A percentile compares a stretch with the other conserved stretches of the same genome.
Conservation (phyloP, 495 filamentous ascomycete genomes). For the Friedmanniomyces simplex region DNA sequence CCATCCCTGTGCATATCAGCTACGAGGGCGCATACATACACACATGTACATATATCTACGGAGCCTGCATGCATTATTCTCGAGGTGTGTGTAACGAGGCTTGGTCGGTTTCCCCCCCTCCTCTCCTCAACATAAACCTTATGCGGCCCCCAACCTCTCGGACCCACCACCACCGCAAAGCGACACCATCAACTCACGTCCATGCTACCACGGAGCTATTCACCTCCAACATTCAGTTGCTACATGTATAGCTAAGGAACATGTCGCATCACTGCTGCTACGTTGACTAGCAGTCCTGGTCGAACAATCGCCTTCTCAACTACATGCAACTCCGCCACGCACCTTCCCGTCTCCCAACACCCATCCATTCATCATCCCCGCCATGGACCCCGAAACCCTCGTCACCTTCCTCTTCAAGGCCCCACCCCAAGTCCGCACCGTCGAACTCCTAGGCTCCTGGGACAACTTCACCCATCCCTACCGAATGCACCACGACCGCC, state of each 20-base stretch:
- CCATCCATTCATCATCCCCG: not conserved
- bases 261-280: too few species aligned
- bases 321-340: not conserved
- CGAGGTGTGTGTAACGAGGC: too few species aligned
- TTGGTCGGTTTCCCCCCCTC: too few species aligned
- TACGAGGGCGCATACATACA: too few species aligned
- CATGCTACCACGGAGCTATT: not conserved
- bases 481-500: slow-evolving; percentile 64
- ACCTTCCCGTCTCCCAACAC: not conserved
- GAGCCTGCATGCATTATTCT: too few species aligned
- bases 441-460: slow-evolving; percentile 83
- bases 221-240: too few species aligned
- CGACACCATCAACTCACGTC: not conserved
- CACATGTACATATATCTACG: too few species aligned
- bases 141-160: not conserved
- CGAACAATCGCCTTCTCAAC: too few species aligned
- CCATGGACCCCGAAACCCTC: slow-evolving; percentile 30
- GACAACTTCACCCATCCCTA: slow-evolving; percentile 76
- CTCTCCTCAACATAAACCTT: not conserved
- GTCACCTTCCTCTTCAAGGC: slow-evolving; percentile 42
- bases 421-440: slow-evolving; percentile 53
- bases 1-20: too few species aligned
- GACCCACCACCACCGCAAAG: not conserved
- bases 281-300: too few species aligned
- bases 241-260: too few species aligned